These are phyloP conservation scores for Dioszegia crocea DNA, from an alignment of 768 basidiomycete species.

Conservation along the genomic window DNA sequence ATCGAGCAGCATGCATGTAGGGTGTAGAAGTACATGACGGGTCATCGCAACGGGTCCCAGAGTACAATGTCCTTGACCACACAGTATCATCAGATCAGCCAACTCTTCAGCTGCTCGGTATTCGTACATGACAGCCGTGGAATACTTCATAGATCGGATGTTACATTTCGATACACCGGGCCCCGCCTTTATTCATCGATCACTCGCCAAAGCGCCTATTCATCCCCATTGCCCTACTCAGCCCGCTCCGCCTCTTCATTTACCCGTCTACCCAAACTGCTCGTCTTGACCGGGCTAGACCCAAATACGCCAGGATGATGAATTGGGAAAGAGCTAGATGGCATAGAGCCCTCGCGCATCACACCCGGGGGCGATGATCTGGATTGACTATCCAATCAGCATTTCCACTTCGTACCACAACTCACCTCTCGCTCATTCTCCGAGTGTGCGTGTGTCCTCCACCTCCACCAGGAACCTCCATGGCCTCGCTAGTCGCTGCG, in stretches of 20 bases:
- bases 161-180: not conserved
- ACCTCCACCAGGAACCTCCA: slow-evolving; percentile 33
- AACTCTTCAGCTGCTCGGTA: too few species aligned
- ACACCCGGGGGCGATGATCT: slow-evolving; percentile 34
- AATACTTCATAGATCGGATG: not conserved
- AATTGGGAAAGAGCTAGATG: slow-evolving; percentile 34
- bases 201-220: too few species aligned
- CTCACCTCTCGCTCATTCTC: slow-evolving; percentile 38
- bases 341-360: slow-evolving; percentile 21
- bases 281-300: slow-evolving; percentile 41
- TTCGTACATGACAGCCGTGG: too few species aligned
- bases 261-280: slow-evolving; percentile 27
- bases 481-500: slow-evolving; percentile 37
- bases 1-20: not conserved
- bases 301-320: slow-evolving; percentile 33
- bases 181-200: too few species aligned
- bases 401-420: not conserved
- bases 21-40: too few species aligned
- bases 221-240: not conserved
- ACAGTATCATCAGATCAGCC: too few species aligned
- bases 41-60: too few species aligned
- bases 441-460: slow-evolving; percentile 11
- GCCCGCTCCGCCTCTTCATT: slow-evolving; percentile 27
- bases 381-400: slow-evolving; percentile 3
- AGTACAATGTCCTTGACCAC: too few species aligned